Base-by-base conservation (phyloP, 1,139 yeast genomes). In the Suzukiozyma palmioleophila region DNA sequence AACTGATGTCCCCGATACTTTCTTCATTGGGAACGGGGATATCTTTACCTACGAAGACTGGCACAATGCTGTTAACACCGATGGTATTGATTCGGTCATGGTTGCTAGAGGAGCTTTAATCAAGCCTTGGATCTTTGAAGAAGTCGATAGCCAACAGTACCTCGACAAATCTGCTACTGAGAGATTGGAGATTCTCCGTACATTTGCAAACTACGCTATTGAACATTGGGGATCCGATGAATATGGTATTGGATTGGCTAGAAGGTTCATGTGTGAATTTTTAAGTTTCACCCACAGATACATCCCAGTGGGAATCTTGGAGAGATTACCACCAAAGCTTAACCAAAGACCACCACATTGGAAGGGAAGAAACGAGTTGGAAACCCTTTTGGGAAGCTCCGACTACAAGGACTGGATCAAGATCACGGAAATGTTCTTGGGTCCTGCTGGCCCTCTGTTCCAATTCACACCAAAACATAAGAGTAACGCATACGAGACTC, bases 211-310 rank as follows among this genome's bases (percentile, higher is more conserved):
- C 42, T 86, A 69, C 57, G 97, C 98, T 0, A 71, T 92, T 49
- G 90, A 89, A 52, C 98, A 94, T 63, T 94, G 98, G 97, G 98
- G 99, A 2, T 76, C 96, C 0, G 99, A 92, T 56, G 96, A 88
- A 53, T 90, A 84, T 59, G 99, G 98, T 32, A 77, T 92, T 43
- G 84, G 87, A 42, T 79, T 79, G 49, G 84, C 96, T 8, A 80
- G 99, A 61, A 73, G 98, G 52, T 94, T 80, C 62, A 69, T 92
- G 75, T 90, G 97, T 66, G 99, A 92, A 62, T 92, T 89, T 62
- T 70, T 94, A 58, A 84, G 96, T 41, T 92, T 92, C 62, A 87
- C 95, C 49, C 95, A 92, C 58, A 73, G 99, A 52, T 92, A 92
- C 60, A 80, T 92, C 39, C 99, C 99, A 8, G 82, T 88, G 48